Percentiles rank a stretch among this genome's conserved stretches.
Evolutionary conservation across 2,329 filamentous ascomycete genomes (phyloP).

Genomic region (Cladosporium sp.): DNA sequence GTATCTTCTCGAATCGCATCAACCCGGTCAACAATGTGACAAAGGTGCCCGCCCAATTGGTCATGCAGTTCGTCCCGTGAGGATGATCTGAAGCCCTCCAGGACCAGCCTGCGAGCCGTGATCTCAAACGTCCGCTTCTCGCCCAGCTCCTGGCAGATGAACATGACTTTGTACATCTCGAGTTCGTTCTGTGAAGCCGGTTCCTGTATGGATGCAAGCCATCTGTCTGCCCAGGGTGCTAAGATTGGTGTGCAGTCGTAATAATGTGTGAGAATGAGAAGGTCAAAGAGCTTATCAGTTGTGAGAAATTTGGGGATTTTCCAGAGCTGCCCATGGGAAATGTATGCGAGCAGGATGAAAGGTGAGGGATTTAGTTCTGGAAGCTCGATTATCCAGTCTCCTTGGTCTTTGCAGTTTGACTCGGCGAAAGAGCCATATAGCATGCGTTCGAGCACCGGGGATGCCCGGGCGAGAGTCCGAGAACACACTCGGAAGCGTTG

Average conservation of each 20-base stretch:
- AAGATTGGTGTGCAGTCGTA: slow-evolving; percentile 15
- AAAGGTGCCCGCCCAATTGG: neutral
- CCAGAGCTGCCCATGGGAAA: slow-evolving; percentile 35
- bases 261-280: slow-evolving; percentile 17
- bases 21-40: neutral
- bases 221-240: slow-evolving; percentile 13
- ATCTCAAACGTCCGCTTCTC: slow-evolving; percentile 3
- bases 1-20: neutral
- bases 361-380: neutral
- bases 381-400: neutral
- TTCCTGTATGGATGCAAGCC: slow-evolving; percentile 2
- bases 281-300: slow-evolving; percentile 40
- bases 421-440: slow-evolving; percentile 2
- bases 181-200: slow-evolving; percentile 6
- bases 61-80: neutral
- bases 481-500: neutral
- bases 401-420: neutral
- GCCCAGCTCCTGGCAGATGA: slow-evolving; percentile 13
- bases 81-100: neutral
- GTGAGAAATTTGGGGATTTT: slow-evolving; percentile 7
- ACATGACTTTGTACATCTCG: slow-evolving; percentile 13
- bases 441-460: slow-evolving; percentile 1
- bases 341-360: slow-evolving; percentile 27
- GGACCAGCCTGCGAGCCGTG: slow-evolving; percentile 3
- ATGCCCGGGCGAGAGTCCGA: neutral